A percentile compares a stretch with the other conserved stretches of the same genome.
phyloP scores from a whole-genome alignment of 495 filamentous ascomycete genomes.

The Podospora bellae-mahoneyi region DNA sequence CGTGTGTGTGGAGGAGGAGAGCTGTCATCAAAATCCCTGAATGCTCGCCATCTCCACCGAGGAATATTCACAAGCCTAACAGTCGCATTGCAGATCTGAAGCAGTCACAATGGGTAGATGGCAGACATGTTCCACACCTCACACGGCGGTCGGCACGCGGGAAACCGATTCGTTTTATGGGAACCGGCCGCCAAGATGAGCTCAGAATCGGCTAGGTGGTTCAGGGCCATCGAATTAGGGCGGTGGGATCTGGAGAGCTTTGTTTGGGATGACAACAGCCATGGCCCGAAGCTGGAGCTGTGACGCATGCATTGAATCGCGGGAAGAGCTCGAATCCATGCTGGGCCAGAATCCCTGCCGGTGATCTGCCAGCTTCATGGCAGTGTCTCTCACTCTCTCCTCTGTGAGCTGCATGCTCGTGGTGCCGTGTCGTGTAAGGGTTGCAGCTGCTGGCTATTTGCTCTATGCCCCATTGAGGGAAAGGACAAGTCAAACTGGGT shows the following conservation, averaged over 20 bases:
- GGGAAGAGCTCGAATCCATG: background rate
- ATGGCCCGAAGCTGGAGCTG: slow-evolving; percentile 8
- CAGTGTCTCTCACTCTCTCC: background rate
- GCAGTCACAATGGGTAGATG: background rate
- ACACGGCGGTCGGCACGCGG: background rate
- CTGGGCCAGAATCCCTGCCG: background rate
- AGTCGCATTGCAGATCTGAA: background rate
- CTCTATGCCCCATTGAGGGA: background rate
- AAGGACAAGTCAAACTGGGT: background rate
- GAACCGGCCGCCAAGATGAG: background rate
- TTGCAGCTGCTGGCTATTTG: background rate
- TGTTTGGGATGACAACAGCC: slow-evolving; percentile 1
- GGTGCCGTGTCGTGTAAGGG: background rate
- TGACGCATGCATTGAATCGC: slow-evolving; percentile 21
- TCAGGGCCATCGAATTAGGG: background rate
- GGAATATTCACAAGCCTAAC: background rate
- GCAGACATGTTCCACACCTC: no score
- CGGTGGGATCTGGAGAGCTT: background rate
- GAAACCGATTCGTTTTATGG: background rate
- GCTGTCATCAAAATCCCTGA: background rate
- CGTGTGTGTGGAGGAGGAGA: background rate
- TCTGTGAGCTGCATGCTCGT: no score
- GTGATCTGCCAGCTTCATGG: background rate
- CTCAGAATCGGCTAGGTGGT: background rate
- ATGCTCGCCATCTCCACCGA: background rate